phyloP scores from a whole-genome alignment of 495 filamentous ascomycete genomes.

The Polyplosphaeria fusca region DNA sequence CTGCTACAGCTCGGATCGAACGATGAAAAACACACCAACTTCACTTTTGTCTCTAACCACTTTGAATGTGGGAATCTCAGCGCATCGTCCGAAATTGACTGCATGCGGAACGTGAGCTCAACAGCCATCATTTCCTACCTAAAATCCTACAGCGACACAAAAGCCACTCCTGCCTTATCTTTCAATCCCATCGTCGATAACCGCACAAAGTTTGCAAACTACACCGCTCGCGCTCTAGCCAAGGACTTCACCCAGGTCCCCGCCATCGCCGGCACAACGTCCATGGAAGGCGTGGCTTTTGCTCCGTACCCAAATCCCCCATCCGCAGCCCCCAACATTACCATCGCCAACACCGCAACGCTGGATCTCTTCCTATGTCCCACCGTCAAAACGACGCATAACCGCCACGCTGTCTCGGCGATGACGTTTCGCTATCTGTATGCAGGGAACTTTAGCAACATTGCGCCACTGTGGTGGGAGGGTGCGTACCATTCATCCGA shows the following conservation, averaged over 20 bases:
- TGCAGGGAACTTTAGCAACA: slow-evolving; percentile 48
- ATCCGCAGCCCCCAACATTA: slow-evolving; percentile 8
- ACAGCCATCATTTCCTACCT: slow-evolving; percentile 11
- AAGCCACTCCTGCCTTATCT: slow-evolving; percentile 4
- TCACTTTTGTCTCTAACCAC: slow-evolving; percentile 43
- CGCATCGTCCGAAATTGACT: slow-evolving; percentile 17
- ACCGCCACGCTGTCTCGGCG: slow-evolving; percentile 27
- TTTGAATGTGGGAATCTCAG: slow-evolving; percentile 17
- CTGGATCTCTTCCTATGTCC: slow-evolving; percentile 32
- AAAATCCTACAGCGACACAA: slow-evolving; percentile 11
- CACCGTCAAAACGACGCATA: slow-evolving; percentile 14
- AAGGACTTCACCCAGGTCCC: slow-evolving; percentile 26
- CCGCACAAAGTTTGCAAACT: slow-evolving; percentile 26
- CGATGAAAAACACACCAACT: slow-evolving; percentile 42
- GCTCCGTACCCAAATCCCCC: slow-evolving; percentile 26
- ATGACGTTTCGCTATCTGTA: slow-evolving; percentile 47
- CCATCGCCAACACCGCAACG: slow-evolving; percentile 7
- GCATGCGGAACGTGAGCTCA: slow-evolving; percentile 19
- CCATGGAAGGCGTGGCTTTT: slow-evolving; percentile 29
- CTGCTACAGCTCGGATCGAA: slow-evolving; percentile 29
- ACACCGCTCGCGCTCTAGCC: slow-evolving; percentile 25
- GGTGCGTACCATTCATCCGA: slow-evolving; percentile 35
- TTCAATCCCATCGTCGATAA: slow-evolving; percentile 26
- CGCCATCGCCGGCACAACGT: slow-evolving; percentile 31
- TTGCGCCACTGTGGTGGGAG: slow-evolving; percentile 41